A percentile compares a stretch with the other conserved stretches of the same genome.
These are phyloP conservation scores for Tolypocladium album DNA, from an alignment of 2,329 filamentous ascomycete genomes.

Conservation along the genomic window DNA sequence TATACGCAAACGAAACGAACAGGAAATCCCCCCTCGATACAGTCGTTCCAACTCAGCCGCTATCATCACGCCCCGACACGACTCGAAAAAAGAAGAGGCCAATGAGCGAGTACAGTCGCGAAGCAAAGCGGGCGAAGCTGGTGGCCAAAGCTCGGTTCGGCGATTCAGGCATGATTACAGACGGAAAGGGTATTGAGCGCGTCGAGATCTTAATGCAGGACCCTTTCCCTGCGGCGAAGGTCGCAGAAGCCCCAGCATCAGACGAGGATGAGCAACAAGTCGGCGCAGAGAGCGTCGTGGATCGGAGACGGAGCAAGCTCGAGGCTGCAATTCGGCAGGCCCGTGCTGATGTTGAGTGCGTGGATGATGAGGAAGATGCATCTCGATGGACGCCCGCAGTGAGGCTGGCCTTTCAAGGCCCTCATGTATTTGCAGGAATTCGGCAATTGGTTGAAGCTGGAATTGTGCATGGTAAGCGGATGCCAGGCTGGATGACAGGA, in stretches of 20 bases:
- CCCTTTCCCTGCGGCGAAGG: conserved; percentile 30
- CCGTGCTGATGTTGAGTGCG: conserved; percentile 10
- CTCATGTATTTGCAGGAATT: conserved; percentile 72
- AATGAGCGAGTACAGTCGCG: conserved; percentile 17
- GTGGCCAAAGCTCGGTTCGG: conserved; percentile 64
- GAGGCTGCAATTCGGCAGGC: conserved; percentile 21
- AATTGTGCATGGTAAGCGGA: conserved; percentile 61
- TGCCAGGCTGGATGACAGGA: conserved; percentile 88
- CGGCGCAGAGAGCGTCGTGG: conserved; percentile 6
- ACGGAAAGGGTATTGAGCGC: conserved; percentile 51
- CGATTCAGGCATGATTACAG: conserved; percentile 39
- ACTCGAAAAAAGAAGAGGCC: conserved; percentile 16
- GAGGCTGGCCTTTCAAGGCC: conserved; percentile 59
- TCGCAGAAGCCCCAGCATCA: conserved; percentile 5
- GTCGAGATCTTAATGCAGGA: conserved; percentile 51
- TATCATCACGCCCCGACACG: conserved; percentile 19
- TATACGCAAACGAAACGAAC: conserved; percentile 57
- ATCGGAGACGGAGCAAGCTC: conserved; percentile 21
- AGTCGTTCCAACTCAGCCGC: conserved; percentile 34
- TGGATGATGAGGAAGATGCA: conserved; percentile 14
- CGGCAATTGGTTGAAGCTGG: conserved; percentile 68
- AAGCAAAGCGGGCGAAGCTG: conserved; percentile 46
- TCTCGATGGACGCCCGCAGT: conserved; percentile 27
- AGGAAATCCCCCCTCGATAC: conserved; percentile 45
- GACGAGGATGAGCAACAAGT: conserved; percentile 13